phyloP scores from a whole-genome alignment of 169 alveolate genomes.

The Plasmodium cynomolgi region DNA sequence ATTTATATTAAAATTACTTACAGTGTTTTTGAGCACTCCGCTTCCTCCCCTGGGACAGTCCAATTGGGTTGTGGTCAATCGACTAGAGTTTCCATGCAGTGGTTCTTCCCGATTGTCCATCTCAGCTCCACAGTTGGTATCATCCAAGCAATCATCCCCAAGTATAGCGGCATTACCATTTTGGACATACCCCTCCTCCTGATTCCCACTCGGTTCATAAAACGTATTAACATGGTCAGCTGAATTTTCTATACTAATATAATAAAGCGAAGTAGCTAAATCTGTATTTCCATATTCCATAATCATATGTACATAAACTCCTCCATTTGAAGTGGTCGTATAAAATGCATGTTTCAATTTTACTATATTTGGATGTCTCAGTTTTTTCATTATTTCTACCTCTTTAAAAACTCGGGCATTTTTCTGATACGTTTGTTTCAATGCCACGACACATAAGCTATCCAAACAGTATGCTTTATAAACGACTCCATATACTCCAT shows the following conservation, averaged over 20 bases:
- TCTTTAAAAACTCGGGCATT: conserved; percentile 38
- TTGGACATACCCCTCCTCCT: neutral
- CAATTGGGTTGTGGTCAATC: neutral
- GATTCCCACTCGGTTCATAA: neutral
- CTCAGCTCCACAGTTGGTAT: neutral
- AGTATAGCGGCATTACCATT: neutral
- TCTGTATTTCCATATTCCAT: conserved; percentile 71
- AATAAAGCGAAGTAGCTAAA: conserved; percentile 62
- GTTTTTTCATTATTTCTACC: conserved; percentile 91
- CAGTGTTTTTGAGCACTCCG: neutral
- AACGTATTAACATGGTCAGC: neutral
- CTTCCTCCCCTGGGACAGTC: neutral
- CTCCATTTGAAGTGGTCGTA: conserved; percentile 74
- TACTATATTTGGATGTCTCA: conserved; percentile 95
- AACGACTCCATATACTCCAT: conserved; percentile 99
- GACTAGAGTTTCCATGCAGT: neutral
- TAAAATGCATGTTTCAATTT: conserved; percentile 92
- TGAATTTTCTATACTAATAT: conserved; percentile 29
- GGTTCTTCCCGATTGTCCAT: neutral
- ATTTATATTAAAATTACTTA: conserved; percentile 17
- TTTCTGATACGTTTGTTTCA: conserved; percentile 95
- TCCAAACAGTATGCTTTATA: conserved; percentile 94
- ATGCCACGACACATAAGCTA: conserved; percentile 96
- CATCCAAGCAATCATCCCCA: neutral
- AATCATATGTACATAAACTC: conserved; percentile 53